Evolutionary conservation across 2,329 filamentous ascomycete species (phyloP), one percentile per base, ranked within the genome.

Genomic region (Clarireedia sp.): DNA sequence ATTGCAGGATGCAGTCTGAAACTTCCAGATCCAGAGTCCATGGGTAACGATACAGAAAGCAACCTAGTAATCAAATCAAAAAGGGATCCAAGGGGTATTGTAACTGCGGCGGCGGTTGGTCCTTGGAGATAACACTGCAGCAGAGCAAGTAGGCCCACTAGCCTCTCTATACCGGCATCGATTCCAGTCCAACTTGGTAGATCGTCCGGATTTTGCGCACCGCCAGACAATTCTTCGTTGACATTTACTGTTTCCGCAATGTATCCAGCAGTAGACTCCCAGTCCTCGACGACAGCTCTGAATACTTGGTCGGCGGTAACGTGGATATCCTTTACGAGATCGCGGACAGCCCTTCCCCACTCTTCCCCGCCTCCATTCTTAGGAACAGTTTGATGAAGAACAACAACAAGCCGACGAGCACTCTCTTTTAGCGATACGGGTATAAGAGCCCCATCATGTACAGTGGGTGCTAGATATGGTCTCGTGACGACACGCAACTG

Each of bases 321-420:
- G 64, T 96, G 90, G 16, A 84, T 78, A 38, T 81, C 78, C 38
- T 77, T 76, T 23, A 95, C 73, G 10, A 85, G 75, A 7, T 74
- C 73, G 47, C 79, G 78, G 46, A 91, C 72, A 16, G 82, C 76
- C 62, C 82, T 86, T 16, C 76, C 75, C 91, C 91, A 96, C 70
- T 95, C 90, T 21, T 89, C 85, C 21, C 80, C 79, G 10, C 83
- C 81, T 17, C 82, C 83, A 58, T 87, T 86, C 71, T 96, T 96
- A 5, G 89, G 83, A 1, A 89, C 87, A 52, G 89, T 94, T 67
- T 86, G 83, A 61, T 90, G 86, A 47, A 95, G 75, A n/a, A 85
- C 77, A 8, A 89, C 78, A 48, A 84, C 78, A 2, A 96, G 71
- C 24, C 77, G 79, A 46, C 84, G 81, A 14, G 88, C 82, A 53